Evolutionary conservation across 345 rosid genomes (phyloP).

Genomic region (Cochlearia excelsa): DNA sequence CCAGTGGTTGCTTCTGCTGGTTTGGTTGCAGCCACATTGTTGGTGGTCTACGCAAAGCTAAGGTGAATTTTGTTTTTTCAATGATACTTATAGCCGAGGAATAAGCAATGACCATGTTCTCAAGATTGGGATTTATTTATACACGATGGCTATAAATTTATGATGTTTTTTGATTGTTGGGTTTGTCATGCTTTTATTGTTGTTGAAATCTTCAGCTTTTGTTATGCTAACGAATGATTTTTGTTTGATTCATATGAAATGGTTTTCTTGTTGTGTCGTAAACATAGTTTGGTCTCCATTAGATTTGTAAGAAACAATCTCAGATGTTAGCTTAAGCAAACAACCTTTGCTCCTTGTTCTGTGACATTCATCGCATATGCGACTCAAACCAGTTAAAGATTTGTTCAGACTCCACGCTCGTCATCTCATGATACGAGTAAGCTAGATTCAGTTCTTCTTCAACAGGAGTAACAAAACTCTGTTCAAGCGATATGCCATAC

Average conservation of each 20-base stretch:
- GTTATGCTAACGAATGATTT: too few species aligned
- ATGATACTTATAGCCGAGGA: conserved; percentile 7
- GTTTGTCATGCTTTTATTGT: too few species aligned
- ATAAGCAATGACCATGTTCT: conserved; percentile 22
- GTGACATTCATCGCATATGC: conserved; percentile 46
- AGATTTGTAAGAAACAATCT: too few species aligned
- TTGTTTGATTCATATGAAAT: too few species aligned
- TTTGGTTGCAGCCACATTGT: conserved; percentile 48
- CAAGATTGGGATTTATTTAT: too few species aligned
- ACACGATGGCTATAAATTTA: too few species aligned
- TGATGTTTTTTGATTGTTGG: too few species aligned
- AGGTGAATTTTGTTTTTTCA: conserved; percentile 23
- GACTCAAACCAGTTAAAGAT: conserved; percentile 92
- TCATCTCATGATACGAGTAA: conserved; percentile 91
- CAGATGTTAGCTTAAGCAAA: too few species aligned
- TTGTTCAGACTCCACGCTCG: conserved; percentile 75
- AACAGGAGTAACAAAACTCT: conserved; percentile 58
- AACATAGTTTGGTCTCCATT: too few species aligned
- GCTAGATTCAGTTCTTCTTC: conserved; percentile 94
- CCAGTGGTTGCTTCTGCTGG: conserved; percentile 51
- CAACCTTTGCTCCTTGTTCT: too few species aligned
- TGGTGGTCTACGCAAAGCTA: conserved; percentile 45
- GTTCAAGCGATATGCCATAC: conserved; percentile 39
- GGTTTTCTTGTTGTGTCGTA: too few species aligned
- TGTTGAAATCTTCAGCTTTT: too few species aligned